Base-by-base conservation (phyloP, 371 early-diverging fungal genomes). In the Dichotomocladium elegans region DNA sequence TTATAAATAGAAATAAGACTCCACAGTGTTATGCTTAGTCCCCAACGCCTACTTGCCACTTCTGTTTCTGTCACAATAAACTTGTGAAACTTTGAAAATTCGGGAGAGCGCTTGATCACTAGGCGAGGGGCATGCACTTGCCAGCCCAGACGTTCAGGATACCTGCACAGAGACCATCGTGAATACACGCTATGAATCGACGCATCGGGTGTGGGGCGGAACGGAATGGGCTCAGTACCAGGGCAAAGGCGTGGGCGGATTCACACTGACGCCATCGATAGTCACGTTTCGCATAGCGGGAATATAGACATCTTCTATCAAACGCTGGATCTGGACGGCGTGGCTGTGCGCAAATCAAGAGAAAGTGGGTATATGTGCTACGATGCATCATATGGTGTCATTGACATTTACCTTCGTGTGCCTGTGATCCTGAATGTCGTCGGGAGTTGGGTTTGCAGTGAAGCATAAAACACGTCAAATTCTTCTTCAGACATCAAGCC, bases 21-120 rank as follows among this genome's bases (percentile, higher is more conserved):
- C n/a, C n/a, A n/a, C n/a, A n/a, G n/a, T n/a, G n/a, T n/a, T n/a
- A n/a, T n/a, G n/a, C n/a, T n/a, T n/a, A n/a, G n/a, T n/a, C n/a
- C n/a, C n/a, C n/a, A n/a, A n/a, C n/a, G 28, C 21, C 34, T 15
- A 40, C 53, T 29, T 66, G 83, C 87, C 4, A 89, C 86, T 74
- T 96, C 95, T 9, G 96, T 94, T 64, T 96, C 96, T 5, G 94
- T 80, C 30, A 96, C 95, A 54, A 98, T 80, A 70, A 94, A 98
- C 57, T 85, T 70, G 53, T 97, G 96, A 70, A 98, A 97, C 40
- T 84, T 79, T 57, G 77, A 65, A 52, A 90, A 80, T 49, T 81
- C 88, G 11, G 82, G 79, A 3, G 85, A 81, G 60, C 86, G 89
- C 47, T 88, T 82, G 57, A 98, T 71, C 15, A 81, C 80, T 15